Evolutionary conservation across 768 basidiomycete genomes (phyloP), one percentile per base, ranked within the genome.

Genomic region (Suillus placidus): DNA sequence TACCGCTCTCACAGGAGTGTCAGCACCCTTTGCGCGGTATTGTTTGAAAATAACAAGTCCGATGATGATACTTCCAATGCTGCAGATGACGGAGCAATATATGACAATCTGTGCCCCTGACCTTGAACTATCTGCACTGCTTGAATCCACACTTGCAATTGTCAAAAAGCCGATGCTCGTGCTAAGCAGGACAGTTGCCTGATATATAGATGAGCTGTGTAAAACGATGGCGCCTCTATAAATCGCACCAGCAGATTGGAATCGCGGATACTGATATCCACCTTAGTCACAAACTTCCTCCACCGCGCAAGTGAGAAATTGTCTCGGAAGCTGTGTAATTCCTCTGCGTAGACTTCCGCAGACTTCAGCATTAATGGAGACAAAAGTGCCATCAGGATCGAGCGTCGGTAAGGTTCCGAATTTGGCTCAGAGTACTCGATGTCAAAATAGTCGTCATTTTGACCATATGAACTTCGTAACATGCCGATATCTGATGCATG

Each of bases 21-120:
- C 75, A 2, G 70, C 76, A 3, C 75, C 73, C 38, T 68, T 76
- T 54, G 75, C 75, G 52, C 75, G 75, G 47, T 76, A 76, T 64
- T 77, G 75, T 55, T 76, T 76, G 10, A 70, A 77, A 42, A 76
- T 77, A 43, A 69, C 63, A 2, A 76, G 74, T 64, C 75, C 75
- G 18, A 65, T 62, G 42, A 74, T 67, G n/a, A 76, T 76, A 30
- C 75, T 76, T 23, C 76, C 75, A 18, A 67, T 68, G 18, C 66
- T 75, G 47, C 69, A 73, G 42, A 77, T 72, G 49, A 71, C 76
- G 13, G 75, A 76, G 26, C 71, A 61, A 20, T 77, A 76, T 4
- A 69, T 14, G 63, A 76, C 23, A 16, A 77, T 76, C 52, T 76
- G 74, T 8, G 47, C 61, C 0, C 68, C 18, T 3, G 68, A 66